Percentiles rank a stretch among this genome's conserved stretches.
Conservation (phyloP, 2,329 filamentous ascomycete genomes). For the Penicillium sp. region DNA sequence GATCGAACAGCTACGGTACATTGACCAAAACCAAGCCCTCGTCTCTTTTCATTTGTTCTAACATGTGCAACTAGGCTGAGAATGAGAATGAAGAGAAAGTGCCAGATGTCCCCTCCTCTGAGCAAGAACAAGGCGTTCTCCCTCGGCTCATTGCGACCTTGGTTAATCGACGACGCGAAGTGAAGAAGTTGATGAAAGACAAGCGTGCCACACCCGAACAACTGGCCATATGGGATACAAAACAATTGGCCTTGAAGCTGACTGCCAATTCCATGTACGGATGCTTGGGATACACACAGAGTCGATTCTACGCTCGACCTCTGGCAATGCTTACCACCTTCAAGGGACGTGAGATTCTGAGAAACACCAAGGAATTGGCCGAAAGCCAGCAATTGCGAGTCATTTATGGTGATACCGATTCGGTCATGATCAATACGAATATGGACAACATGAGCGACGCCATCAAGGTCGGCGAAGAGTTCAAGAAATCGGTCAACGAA, state of each 20-base stretch:
- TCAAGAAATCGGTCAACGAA: slow-evolving; percentile 93
- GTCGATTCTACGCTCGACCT: slow-evolving; percentile 93
- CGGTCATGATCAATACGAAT: slow-evolving; percentile 99
- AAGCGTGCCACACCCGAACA: slow-evolving; percentile 82
- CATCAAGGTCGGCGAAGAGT: slow-evolving; percentile 85
- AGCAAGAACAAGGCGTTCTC: slow-evolving; percentile 78
- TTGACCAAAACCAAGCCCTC: slow-evolving; percentile 5
- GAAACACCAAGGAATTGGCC: slow-evolving; percentile 91
- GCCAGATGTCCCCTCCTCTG: slow-evolving; percentile 72
- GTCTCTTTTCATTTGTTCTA: background rate
- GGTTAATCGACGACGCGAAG: slow-evolving; percentile 81
- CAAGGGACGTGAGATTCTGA: slow-evolving; percentile 95
- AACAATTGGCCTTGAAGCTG: slow-evolving; percentile 92
- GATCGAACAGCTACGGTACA: slow-evolving; percentile 70
- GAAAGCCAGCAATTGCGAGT: slow-evolving; percentile 88
- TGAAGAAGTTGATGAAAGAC: slow-evolving; percentile 96
- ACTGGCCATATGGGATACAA: slow-evolving; percentile 94
- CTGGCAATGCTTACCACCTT: slow-evolving; percentile 93
- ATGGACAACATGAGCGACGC: slow-evolving; percentile 90
- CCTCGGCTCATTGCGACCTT: slow-evolving; percentile 89
- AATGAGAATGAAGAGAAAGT: slow-evolving; percentile 81
- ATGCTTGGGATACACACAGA: slow-evolving; percentile 94
- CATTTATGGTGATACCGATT: slow-evolving; percentile 98
- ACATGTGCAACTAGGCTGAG: slow-evolving; percentile 37
- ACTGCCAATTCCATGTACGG: slow-evolving; percentile 99